These are phyloP conservation scores for Termitomyces sp. DNA, from an alignment of 768 basidiomycete species.

Conservation along the genomic window DNA sequence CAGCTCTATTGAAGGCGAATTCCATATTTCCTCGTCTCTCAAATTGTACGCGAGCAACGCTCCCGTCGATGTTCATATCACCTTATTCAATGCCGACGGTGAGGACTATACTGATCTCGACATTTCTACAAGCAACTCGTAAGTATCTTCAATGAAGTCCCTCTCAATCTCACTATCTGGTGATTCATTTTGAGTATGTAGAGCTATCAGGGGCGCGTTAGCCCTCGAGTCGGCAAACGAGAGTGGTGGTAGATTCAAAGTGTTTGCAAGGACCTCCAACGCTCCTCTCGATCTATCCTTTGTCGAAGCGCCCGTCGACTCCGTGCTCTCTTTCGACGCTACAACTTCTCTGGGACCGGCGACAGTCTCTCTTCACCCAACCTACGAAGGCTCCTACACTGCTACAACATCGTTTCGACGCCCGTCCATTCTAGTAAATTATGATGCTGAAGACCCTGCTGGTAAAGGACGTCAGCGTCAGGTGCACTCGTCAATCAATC, in stretches of 20 bases:
- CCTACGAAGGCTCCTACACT: constrained; percentile 17
- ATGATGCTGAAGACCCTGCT: constrained; percentile 14
- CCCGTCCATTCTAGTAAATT: neutral
- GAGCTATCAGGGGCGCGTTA: constrained; percentile 3
- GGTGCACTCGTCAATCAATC: neutral
- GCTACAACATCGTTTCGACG: constrained; percentile 7
- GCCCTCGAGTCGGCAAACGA: constrained; percentile 7
- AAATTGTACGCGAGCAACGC: constrained; percentile 38
- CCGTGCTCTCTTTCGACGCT: constrained; percentile 14
- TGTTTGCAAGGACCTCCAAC: constrained; percentile 9
- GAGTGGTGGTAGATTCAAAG: constrained; percentile 15
- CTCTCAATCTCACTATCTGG: neutral
- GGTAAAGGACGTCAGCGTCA: constrained; percentile 14
- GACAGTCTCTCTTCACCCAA: constrained; percentile 12
- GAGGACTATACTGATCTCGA: constrained; percentile 20
- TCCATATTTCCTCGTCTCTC: constrained; percentile 30
- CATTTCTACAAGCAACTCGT: constrained; percentile 38
- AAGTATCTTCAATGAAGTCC: constrained; percentile 10
- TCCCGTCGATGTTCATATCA: constrained; percentile 34
- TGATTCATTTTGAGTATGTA: neutral
- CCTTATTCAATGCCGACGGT: constrained; percentile 28
- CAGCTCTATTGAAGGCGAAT: constrained; percentile 42
- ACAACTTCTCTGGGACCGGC: constrained; percentile 12
- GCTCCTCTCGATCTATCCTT: constrained; percentile 9
- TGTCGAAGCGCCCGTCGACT: constrained; percentile 14